Conservation (phyloP, 2,329 filamentous ascomycete species). For the Huntiella moniliformis region DNA sequence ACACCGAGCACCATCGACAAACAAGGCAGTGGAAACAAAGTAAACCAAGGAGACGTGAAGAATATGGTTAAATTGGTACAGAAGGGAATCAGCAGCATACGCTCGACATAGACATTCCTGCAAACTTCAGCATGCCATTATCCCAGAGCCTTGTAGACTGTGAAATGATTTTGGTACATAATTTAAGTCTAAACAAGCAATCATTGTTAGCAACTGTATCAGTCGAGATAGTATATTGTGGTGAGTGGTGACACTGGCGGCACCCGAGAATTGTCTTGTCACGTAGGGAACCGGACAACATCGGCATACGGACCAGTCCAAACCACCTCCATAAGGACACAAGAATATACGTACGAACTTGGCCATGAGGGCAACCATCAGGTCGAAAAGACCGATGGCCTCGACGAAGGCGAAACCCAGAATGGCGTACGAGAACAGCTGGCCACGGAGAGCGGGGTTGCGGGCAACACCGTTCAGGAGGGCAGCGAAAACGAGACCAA, state of each 20-base stretch:
- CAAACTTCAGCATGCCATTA: conserved; percentile 12
- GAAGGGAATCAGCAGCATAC: conserved; percentile 11
- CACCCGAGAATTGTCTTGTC: too few relatives aligned
- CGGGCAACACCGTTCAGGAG: conserved; percentile 78
- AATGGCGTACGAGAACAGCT: conserved; percentile 94
- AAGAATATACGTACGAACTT: conserved; percentile 48
- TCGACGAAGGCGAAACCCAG: conserved; percentile 90
- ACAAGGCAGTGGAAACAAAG: not conserved
- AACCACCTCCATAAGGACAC: not conserved
- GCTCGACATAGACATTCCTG: conserved; percentile 12
- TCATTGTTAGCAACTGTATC: too few relatives aligned
- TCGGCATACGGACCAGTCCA: too few relatives aligned
- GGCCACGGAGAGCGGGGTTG: conserved; percentile 85
- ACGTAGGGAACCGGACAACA: too few relatives aligned
- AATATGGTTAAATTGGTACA: conserved; percentile 13
- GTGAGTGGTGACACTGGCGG: too few relatives aligned
- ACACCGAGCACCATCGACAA: not conserved
- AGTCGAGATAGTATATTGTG: too few relatives aligned
- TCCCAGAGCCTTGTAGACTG: conserved; percentile 12
- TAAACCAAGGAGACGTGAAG: conserved; percentile 11
- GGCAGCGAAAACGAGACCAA: conserved; percentile 82
- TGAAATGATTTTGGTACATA: conserved; percentile 12
- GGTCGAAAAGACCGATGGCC: conserved; percentile 75
- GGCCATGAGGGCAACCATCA: conserved; percentile 88
- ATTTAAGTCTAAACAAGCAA: conserved; percentile 10